These are phyloP conservation scores for Spathaspora arborariae DNA, from an alignment of 805 yeast genomes.

Conservation along the genomic window DNA sequence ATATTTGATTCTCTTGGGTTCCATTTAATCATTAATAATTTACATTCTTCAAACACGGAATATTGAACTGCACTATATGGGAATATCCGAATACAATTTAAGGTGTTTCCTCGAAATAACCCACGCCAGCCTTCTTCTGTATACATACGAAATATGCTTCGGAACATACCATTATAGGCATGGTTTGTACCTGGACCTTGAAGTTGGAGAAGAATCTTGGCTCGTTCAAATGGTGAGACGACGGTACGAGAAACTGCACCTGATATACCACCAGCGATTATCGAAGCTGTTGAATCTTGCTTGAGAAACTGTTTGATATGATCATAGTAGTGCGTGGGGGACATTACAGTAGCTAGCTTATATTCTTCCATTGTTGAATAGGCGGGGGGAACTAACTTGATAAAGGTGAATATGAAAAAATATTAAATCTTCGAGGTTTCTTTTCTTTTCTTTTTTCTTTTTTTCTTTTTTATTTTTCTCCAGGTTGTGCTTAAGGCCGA, in stretches of 20 bases:
- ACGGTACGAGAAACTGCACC: conserved; percentile 86
- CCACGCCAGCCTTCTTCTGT: conserved; percentile 91
- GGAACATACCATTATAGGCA: conserved; percentile 63
- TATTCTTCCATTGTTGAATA: not conserved
- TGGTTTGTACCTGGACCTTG: conserved; percentile 60
- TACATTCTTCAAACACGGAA: conserved; percentile 70
- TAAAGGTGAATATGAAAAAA: no score
- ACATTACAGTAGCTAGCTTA: not conserved
- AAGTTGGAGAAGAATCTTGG: conserved; percentile 85
- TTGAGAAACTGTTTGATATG: conserved; percentile 23
- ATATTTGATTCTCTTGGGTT: conserved; percentile 19
- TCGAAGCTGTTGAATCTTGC: conserved; percentile 56
- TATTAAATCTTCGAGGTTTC: no score
- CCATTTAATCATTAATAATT: conserved; percentile 28
- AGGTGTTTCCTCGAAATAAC: conserved; percentile 82
- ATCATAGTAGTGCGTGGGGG: not conserved
- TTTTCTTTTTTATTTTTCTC: no score
- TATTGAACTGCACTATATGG: conserved; percentile 96
- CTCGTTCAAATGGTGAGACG: conserved; percentile 93
- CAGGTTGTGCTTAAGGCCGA: no score
- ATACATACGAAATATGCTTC: conserved; percentile 76
- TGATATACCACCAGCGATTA: conserved; percentile 69
- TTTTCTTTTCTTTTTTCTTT: no score
- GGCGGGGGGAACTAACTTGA: no score
- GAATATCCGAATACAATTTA: conserved; percentile 84